Conservation (phyloP, 805 yeast species). For the Pichia sporocuriosa region DNA sequence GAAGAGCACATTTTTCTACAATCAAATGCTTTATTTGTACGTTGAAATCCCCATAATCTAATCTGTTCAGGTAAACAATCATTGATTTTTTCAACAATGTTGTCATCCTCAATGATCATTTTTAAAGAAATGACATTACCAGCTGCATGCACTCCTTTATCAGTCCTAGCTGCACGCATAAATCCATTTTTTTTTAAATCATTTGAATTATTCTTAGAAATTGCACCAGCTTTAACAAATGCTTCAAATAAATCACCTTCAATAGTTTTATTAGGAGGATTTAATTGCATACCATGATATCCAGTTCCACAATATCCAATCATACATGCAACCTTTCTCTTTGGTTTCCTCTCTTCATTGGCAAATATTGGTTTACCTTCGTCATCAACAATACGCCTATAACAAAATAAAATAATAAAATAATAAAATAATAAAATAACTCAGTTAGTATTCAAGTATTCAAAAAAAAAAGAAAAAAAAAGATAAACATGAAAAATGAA, state of each 20-base stretch:
- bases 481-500: too few species aligned
- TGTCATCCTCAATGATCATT: slow-evolving; percentile 75
- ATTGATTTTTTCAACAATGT: slow-evolving; percentile 70
- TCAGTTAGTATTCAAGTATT: slow-evolving; percentile 15
- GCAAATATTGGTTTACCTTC: slow-evolving; percentile 52
- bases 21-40: slow-evolving; percentile 87
- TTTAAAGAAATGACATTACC: slow-evolving; percentile 86
- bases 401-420: too few species aligned
- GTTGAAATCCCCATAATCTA: slow-evolving; percentile 85
- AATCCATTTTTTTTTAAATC: slow-evolving; percentile 85
- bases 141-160: slow-evolving; percentile 97
- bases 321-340: slow-evolving; percentile 83
- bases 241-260: slow-evolving; percentile 87
- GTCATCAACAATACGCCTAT: slow-evolving; percentile 46
- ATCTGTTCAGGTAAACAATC: slow-evolving; percentile 73
- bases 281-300: slow-evolving; percentile 92
- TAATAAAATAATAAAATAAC: not conserved
- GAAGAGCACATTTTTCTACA: slow-evolving; percentile 94
- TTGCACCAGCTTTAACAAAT: slow-evolving; percentile 79
- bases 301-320: slow-evolving; percentile 96
- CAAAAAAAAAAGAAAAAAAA: too few species aligned
- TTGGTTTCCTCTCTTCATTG: slow-evolving; percentile 62
- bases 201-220: slow-evolving; percentile 76
- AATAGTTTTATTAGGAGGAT: slow-evolving; percentile 82
- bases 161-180: slow-evolving; percentile 83